phyloP scores from a whole-genome alignment of 352 stramenopile species.

The Globisporangium polare region DNA sequence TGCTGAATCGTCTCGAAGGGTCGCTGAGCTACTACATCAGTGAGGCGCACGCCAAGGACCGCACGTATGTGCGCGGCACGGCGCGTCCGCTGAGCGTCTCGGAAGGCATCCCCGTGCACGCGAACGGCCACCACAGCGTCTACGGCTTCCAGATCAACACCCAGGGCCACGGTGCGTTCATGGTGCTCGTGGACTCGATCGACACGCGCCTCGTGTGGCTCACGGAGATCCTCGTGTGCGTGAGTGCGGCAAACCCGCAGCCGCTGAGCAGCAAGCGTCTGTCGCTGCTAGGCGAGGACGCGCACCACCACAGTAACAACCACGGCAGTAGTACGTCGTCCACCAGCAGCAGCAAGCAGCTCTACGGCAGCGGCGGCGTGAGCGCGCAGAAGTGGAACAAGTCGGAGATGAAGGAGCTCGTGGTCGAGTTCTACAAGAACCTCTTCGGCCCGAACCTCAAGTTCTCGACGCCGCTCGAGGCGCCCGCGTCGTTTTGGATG shows the following conservation, averaged over 20 bases:
- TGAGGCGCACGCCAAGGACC: conserved; percentile 79
- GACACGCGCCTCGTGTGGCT: conserved; percentile 79
- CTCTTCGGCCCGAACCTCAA: conserved; percentile 74
- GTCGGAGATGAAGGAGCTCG: conserved; percentile 70
- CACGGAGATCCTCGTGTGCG: conserved; percentile 69
- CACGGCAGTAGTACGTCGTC: conserved; percentile 13
- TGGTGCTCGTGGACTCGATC: conserved; percentile 84
- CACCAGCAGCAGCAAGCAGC: conserved; percentile 12
- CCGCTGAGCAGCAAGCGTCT: conserved; percentile 43
- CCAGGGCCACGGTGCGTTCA: conserved; percentile 79
- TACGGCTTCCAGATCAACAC: conserved; percentile 88
- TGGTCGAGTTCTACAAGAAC: conserved; percentile 77
- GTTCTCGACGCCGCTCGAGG: conserved; percentile 75
- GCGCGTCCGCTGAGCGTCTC: conserved; percentile 73
- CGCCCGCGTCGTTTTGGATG: conserved; percentile 79
- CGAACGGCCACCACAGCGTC: conserved; percentile 59
- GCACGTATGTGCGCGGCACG: conserved; percentile 80
- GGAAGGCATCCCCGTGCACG: conserved; percentile 72
- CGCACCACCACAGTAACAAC: conserved; percentile 12
- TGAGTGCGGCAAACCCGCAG: conserved; percentile 42
- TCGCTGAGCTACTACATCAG: conserved; percentile 85
- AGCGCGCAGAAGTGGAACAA: conserved; percentile 48
- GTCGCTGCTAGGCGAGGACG: conserved; percentile 49
- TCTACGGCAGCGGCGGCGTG: conserved; percentile 15
- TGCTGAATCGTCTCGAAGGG: conserved; percentile 68